Base-by-base conservation (phyloP, 805 yeast genomes). In the Zygoascus tannicola region DNA sequence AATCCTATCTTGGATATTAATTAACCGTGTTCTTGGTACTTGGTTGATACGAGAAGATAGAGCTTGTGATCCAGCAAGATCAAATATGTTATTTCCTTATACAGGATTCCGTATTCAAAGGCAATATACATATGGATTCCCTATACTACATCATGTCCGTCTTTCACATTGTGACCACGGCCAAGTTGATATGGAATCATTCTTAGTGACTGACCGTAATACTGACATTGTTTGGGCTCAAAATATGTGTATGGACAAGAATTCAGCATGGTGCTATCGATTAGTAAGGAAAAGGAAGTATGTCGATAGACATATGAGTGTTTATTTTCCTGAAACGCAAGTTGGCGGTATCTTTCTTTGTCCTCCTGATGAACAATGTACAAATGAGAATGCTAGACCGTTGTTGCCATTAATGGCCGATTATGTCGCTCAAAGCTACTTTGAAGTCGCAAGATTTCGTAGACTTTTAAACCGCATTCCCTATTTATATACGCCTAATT, bases 341-440 rank as follows among this genome's bases (percentile, higher is more conserved):
- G 74, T 80, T 3, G 87, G 86, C 5, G 85, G 78, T 0, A 51
- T 81, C 2, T 82, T 70, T 57, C 68, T 69, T 44, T 77, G 83
- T 52, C 60, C 68, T 10, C 45, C 71, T 1, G 35, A 22, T 14
- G 40, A 30, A 5, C 44, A 26, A 12, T 48, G 53, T 38, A 50
- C 57, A n/a, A 52, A 49, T 28, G 52, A 52, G 15, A 55, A 56
- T 22, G 52, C 61, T 2, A 55, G 47, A 3, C 82, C 85, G 0
- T 46, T 80, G 2, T 51, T 67, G 30, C 86, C 87, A 0, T 56
- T 81, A 30, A 56, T 74, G n/a, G 79, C 85, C 0, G 84, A 79
- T 46, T 71, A 71, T 43, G 64, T 72, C 28, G 61, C 71, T 0
- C 60, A 57, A 2, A 70, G 71, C 44, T 74, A 78, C 76, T 55